phyloP scores from a whole-genome alignment of 1,284 basidiomycete species.

The Melampsora larici-populina region DNA sequence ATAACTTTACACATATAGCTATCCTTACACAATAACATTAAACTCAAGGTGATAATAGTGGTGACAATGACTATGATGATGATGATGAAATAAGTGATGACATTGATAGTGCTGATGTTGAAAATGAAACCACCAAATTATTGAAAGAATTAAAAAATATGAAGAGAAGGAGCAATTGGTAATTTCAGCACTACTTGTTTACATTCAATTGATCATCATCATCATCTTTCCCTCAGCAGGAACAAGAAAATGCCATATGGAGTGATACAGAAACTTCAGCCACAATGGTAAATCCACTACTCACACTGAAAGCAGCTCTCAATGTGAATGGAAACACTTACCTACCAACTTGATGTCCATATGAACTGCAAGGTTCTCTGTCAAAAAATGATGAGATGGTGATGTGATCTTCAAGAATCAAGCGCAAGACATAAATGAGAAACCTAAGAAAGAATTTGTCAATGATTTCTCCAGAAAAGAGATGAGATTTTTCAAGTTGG shows the following conservation, averaged over 20 bases:
- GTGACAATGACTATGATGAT: conserved; percentile 35
- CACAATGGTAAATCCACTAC: conserved; percentile 75
- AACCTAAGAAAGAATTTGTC: conserved; percentile 73
- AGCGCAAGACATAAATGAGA: conserved; percentile 66
- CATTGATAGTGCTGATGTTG: conserved; percentile 51
- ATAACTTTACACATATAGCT: no score
- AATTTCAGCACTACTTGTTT: not conserved
- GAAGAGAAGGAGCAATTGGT: conserved; percentile 74
- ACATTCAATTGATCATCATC: not conserved
- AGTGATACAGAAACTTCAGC: conserved; percentile 71
- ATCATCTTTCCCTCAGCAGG: conserved; percentile 54
- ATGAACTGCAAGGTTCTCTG: conserved; percentile 62
- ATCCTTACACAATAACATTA: no score
- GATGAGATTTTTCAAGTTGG: conserved; percentile 42
- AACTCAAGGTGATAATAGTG: conserved; percentile 41
- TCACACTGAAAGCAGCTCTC: conserved; percentile 82
- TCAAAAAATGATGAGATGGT: conserved; percentile 92
- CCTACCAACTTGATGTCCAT: conserved; percentile 68
- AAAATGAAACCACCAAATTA: conserved; percentile 83
- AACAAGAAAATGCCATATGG: no score
- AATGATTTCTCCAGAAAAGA: conserved; percentile 87
- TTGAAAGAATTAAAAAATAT: conserved; percentile 91
- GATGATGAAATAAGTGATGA: conserved; percentile 42
- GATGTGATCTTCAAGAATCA: conserved; percentile 98
- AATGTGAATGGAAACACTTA: conserved; percentile 62